Percentiles rank a stretch among this genome's conserved stretches.
Evolutionary conservation across 345 rosid genomes (phyloP).

Genomic region (Heritiera littoralis): DNA sequence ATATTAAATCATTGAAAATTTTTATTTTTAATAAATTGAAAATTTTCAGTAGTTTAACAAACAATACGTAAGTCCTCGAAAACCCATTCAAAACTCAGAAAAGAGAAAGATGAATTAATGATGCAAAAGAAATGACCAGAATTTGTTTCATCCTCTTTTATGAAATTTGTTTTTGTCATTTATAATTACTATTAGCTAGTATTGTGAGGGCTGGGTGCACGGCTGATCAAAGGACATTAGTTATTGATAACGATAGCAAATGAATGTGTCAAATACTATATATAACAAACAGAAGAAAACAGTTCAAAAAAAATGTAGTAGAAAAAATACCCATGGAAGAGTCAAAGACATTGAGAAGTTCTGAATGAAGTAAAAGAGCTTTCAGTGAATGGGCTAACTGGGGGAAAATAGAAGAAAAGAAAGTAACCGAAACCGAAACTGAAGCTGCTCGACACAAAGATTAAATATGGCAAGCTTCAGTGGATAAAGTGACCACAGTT

Average conservation of each 20-base stretch:
- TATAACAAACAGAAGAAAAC: too few relatives aligned
- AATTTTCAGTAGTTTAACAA: too few relatives aligned
- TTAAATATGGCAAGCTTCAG: background rate
- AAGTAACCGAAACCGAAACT: background rate
- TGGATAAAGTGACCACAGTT: background rate
- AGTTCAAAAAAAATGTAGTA: background rate
- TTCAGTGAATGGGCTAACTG: background rate
- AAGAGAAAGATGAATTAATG: background rate
- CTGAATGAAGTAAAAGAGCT: background rate
- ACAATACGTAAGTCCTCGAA: background rate
- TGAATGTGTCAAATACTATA: background rate
- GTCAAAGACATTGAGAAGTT: constrained; percentile 7
- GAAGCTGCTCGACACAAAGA: background rate
- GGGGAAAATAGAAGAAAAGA: background rate
- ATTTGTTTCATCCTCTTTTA: background rate
- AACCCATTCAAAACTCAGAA: background rate
- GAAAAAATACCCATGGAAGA: background rate
- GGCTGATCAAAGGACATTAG: background rate
- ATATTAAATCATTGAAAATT: too few relatives aligned
- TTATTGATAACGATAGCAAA: constrained; percentile 6
- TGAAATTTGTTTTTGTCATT: background rate
- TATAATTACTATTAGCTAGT: background rate
- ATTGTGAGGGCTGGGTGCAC: background rate
- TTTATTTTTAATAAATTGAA: too few relatives aligned
- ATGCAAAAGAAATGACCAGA: background rate